Conservation (phyloP, 345 rosid species). For the Melaleuca quinquenervia region DNA sequence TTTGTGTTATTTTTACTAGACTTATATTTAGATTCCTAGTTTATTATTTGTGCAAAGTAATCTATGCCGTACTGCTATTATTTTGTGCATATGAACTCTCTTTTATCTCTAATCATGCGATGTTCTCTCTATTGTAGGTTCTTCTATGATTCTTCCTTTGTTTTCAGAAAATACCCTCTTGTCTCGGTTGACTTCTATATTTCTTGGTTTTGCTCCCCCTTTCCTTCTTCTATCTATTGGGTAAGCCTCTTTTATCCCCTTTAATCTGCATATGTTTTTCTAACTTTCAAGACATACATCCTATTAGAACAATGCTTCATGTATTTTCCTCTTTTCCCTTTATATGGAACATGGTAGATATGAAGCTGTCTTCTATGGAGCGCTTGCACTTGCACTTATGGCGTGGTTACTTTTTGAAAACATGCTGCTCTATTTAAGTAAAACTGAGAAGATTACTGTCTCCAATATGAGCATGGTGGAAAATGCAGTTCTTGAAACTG, state of each 20-base stretch:
- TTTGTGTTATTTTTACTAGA: not conserved
- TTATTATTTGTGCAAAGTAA: not conserved
- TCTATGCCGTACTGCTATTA: not conserved
- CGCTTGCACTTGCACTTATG: slow-evolving; percentile 64
- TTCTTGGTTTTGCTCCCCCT: slow-evolving; percentile 84
- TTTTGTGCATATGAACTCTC: not conserved
- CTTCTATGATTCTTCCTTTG: slow-evolving; percentile 72
- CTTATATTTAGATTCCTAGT: not conserved
- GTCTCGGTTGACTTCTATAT: slow-evolving; percentile 72
- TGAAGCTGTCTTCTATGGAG: slow-evolving; percentile 89
- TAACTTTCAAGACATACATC: not conserved
- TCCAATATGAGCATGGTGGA: slow-evolving; percentile 25
- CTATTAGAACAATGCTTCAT: not conserved
- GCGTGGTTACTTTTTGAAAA: slow-evolving; percentile 85
- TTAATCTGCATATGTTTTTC: not conserved
- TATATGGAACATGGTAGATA: slow-evolving; percentile 39
- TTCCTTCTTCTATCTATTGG: slow-evolving; percentile 92
- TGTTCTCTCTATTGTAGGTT: slow-evolving; percentile 36
- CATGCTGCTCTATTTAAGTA: slow-evolving; percentile 35
- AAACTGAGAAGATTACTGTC: slow-evolving; percentile 22
- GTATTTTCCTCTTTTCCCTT: slow-evolving; percentile 1
- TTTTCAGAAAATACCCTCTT: slow-evolving; percentile 62
- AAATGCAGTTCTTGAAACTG: slow-evolving; percentile 28
- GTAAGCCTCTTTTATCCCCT: slow-evolving; percentile 20
- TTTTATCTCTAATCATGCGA: not conserved